Percentiles rank a stretch among this genome's conserved stretches.
Evolutionary conservation across 495 filamentous ascomycete genomes (phyloP).

Genomic region (Penicillium flavigenum): DNA sequence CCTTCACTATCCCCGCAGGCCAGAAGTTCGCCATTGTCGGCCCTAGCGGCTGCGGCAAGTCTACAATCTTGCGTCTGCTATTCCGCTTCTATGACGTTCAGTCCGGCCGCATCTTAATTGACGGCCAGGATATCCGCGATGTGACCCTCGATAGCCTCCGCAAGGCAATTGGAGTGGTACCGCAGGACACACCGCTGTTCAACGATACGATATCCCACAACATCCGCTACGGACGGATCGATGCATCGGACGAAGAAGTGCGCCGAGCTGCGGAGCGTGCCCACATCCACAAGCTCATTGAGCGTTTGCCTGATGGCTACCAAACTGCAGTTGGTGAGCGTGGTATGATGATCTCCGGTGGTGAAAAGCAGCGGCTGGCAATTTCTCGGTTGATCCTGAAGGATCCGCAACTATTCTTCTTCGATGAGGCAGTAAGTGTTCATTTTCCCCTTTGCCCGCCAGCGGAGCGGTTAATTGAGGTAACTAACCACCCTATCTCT

Average conservation of each 20-base stretch:
- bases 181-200: slow-evolving; percentile 95
- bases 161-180: slow-evolving; percentile 88
- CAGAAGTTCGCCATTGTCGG: slow-evolving; percentile 96
- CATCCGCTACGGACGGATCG: slow-evolving; percentile 89
- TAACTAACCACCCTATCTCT: slow-evolving; percentile 6
- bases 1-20: slow-evolving; percentile 86
- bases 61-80: slow-evolving; percentile 82
- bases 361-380: slow-evolving; percentile 93
- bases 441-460: neutral
- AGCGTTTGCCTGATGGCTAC: slow-evolving; percentile 78
- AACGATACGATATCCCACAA: slow-evolving; percentile 95
- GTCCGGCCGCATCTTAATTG: slow-evolving; percentile 81
- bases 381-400: slow-evolving; percentile 85
- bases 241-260: slow-evolving; percentile 72
- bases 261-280: slow-evolving; percentile 74
- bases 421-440: slow-evolving; percentile 80
- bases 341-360: slow-evolving; percentile 97
- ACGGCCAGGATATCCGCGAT: slow-evolving; percentile 87
- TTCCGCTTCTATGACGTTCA: slow-evolving; percentile 96
- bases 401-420: slow-evolving; percentile 90
- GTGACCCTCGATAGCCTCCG: slow-evolving; percentile 80
- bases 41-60: slow-evolving; percentile 94
- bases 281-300: slow-evolving; percentile 79
- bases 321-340: slow-evolving; percentile 91
- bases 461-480: slow-evolving; percentile 12